These are phyloP conservation scores for Cytospora mali DNA, from an alignment of 2,329 filamentous ascomycete species.

Conservation along the genomic window DNA sequence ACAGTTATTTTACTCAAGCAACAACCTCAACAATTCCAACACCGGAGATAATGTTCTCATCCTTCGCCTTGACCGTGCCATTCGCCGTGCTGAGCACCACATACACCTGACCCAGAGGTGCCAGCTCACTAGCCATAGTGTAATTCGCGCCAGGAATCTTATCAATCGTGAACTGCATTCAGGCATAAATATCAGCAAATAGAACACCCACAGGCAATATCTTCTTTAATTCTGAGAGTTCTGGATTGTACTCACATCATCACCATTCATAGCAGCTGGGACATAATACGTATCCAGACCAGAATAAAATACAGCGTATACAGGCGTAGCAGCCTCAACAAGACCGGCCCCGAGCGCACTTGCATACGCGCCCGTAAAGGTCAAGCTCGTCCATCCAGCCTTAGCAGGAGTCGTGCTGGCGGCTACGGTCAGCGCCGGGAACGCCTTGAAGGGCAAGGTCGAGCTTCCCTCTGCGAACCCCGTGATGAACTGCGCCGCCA, in stretches of 20 bases:
- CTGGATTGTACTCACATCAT: slow-evolving; percentile 26
- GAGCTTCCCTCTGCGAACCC: slow-evolving; percentile 58
- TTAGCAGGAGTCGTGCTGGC: slow-evolving; percentile 28
- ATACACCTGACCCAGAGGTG: slow-evolving; percentile 42
- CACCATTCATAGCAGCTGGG: slow-evolving; percentile 21
- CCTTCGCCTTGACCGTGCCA: slow-evolving; percentile 36
- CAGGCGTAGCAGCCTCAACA: slow-evolving; percentile 21
- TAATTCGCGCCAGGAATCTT: slow-evolving; percentile 27
- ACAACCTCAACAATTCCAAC: slow-evolving; percentile 41
- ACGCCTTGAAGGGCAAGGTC: slow-evolving; percentile 61
- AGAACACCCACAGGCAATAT: background rate
- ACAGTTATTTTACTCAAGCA: background rate
- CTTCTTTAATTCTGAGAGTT: background rate
- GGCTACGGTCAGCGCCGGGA: slow-evolving; percentile 49
- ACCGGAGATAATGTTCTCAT: slow-evolving; percentile 43
- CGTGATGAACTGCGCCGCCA: slow-evolving; percentile 65
- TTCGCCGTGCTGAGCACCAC: slow-evolving; percentile 43
- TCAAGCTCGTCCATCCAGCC: slow-evolving; percentile 22
- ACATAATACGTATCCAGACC: slow-evolving; percentile 35
- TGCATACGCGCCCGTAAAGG: slow-evolving; percentile 31
- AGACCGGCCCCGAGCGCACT: slow-evolving; percentile 29
- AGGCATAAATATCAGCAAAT: background rate
- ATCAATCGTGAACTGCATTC: slow-evolving; percentile 24
- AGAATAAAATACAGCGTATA: slow-evolving; percentile 35
- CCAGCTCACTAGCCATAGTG: slow-evolving; percentile 14